phyloP scores from a whole-genome alignment of 2,329 filamentous ascomycete species.

The Bipolaris victoriae region DNA sequence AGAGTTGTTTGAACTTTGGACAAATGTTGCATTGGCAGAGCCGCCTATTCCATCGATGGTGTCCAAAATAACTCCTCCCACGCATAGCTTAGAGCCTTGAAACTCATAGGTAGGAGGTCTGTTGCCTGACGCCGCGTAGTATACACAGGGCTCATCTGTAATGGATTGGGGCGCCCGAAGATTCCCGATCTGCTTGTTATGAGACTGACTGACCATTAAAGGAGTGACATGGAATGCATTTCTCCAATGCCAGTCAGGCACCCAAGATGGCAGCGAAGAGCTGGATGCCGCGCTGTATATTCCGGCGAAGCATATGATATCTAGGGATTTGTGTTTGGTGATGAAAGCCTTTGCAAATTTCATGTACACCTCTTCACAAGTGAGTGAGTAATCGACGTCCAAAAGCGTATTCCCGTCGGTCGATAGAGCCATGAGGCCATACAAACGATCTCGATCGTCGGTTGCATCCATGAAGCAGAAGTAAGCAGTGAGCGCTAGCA shows the following conservation, averaged over 20 bases:
- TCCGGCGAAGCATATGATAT: not conserved
- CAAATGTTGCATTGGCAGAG: too few relatives aligned
- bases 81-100: too few relatives aligned
- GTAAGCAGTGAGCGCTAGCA: not conserved
- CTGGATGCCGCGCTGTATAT: not conserved
- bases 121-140: not conserved
- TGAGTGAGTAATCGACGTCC: not conserved
- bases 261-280: not conserved
- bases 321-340: not conserved
- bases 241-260: not conserved
- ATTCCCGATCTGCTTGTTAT: not conserved
- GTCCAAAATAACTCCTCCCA: too few relatives aligned
- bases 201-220: not conserved
- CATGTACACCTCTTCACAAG: not conserved
- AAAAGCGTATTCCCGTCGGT: not conserved
- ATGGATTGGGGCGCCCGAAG: not conserved
- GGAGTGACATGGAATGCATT: not conserved
- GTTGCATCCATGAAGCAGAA: not conserved
- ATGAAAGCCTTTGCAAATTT: not conserved
- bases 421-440: not conserved
- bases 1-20: too few relatives aligned
- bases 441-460: not conserved
- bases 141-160: not conserved
- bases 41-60: too few relatives aligned
- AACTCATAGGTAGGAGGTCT: too few relatives aligned